Percentiles rank a stretch among this genome's conserved stretches.
phyloP scores from a whole-genome alignment of 1,284 basidiomycete species.

The Cutaneotrichosporon cavernicola region DNA sequence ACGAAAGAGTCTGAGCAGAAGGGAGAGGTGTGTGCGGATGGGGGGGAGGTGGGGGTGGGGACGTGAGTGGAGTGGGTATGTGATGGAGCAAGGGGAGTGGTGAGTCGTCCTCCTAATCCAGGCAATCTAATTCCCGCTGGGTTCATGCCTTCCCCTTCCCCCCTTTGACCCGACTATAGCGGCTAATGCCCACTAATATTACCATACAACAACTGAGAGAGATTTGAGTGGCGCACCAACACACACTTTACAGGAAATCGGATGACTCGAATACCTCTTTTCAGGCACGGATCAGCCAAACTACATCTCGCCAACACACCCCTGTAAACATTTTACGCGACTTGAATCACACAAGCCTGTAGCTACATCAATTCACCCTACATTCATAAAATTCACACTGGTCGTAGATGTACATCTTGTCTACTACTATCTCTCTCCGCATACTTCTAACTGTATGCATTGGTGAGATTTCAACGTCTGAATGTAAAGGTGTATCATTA shows the following conservation, averaged over 20 bases:
- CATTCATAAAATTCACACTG: neutral
- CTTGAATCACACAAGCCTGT: neutral
- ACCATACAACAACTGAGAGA: neutral
- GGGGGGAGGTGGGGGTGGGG: neutral
- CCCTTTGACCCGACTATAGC: neutral
- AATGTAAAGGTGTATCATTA: neutral
- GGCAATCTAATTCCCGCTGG: no score
- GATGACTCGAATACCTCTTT: neutral
- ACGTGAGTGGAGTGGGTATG: neutral
- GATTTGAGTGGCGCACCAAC: neutral
- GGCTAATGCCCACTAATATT: neutral
- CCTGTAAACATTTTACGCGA: neutral
- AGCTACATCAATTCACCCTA: neutral
- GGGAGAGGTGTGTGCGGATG: no score
- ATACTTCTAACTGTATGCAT: neutral
- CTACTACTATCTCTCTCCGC: neutral
- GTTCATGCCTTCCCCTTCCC: no score
- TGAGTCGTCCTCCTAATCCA: neutral
- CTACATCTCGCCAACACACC: neutral
- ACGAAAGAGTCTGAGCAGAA: slow-evolving; percentile 1
- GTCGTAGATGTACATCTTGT: neutral
- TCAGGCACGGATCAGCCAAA: neutral
- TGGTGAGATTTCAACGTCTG: neutral
- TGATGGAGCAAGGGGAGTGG: neutral
- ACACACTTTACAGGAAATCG: neutral